A percentile compares a stretch with the other conserved stretches of the same genome.
These are phyloP conservation scores for Boletales sp. DNA, from an alignment of 768 basidiomycete genomes.

Conservation along the genomic window DNA sequence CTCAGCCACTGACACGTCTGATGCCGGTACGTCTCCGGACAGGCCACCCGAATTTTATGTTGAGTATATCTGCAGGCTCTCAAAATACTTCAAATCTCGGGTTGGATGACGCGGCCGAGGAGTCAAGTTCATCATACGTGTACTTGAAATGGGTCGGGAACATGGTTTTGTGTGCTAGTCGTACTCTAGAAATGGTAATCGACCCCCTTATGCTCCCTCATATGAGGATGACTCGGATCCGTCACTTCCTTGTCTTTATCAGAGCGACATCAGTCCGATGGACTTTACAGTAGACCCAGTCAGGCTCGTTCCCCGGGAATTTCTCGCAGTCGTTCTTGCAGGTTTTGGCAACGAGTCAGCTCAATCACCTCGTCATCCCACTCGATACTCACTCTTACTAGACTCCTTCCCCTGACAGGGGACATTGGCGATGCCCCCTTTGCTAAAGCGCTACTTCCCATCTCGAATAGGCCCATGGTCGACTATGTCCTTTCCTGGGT, in stretches of 20 bases:
- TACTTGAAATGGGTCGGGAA: too few species aligned
- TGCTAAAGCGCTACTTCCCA: constrained; percentile 84
- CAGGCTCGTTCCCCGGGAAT: constrained; percentile 64
- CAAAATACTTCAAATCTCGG: not conserved
- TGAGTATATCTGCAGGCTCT: constrained; percentile 1
- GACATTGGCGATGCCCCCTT: constrained; percentile 78
- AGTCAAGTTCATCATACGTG: too few species aligned
- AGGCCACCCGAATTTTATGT: not conserved
- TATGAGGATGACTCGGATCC: constrained; percentile 9
- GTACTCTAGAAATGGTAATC: constrained; percentile 21
- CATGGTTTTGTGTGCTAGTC: not conserved
- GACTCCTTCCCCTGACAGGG: constrained; percentile 69
- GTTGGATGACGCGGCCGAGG: constrained; percentile 1
- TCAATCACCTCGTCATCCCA: not conserved
- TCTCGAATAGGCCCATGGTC: constrained; percentile 85
- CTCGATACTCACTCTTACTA: constrained; percentile 29
- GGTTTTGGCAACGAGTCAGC: constrained; percentile 91
- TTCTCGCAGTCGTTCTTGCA: constrained; percentile 83
- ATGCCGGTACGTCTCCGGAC: constrained; percentile 8
- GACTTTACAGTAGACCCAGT: constrained; percentile 57
- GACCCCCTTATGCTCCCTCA: not conserved
- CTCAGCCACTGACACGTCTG: constrained; percentile 61
- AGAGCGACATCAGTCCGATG: constrained; percentile 36
- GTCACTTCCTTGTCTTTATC: not conserved
- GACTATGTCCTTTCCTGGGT: constrained; percentile 84